Base-by-base conservation (phyloP, 208 protist species). In the Acanthamoeba royreba region DNA sequence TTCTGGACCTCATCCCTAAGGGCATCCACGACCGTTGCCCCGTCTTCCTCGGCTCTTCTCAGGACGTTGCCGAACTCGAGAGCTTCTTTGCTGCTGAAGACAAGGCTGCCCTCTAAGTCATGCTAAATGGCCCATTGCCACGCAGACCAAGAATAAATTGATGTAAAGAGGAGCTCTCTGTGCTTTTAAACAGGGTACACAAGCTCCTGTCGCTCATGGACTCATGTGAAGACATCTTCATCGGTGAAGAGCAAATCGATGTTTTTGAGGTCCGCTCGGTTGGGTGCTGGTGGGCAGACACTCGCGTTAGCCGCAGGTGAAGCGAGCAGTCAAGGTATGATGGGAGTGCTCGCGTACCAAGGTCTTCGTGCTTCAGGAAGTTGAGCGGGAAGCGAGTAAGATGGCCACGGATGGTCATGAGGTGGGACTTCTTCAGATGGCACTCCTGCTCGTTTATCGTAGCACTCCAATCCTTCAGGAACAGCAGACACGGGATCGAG, bases 11-110 rank as follows among this genome's bases (percentile, higher is more conserved):
- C 88, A 55, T 95, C 38, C 97, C 98, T 49, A 91, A 55, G 31
- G 52, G 53, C 28, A 97, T 99, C 58, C 98, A 99, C 95, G 98
- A 99, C 93, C 97, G 98, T 93, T 96, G 95, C 11, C 97, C 98
- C 19, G 96, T 99, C 4, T 99, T 97, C 94, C 95, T 99, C 35
- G 98, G 98, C 55, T 97, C 95, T 94, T 92, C 95, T 28, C 96
- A 98, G 33, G 98, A 99, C 89, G 96, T 99, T 2, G 97, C 98
- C 47, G 92, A 97, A 1, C 97, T 98, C 93, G 88, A 95, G 72
- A 43, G 52, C n/a, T 69, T 95, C 35, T 94, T 92, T 35, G 52
- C 87, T 28, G 58, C 25, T 28, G 87, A 92, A n/a, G 45, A 79
- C 87, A 55, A 92, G 87, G 66, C 38, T 33, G 74, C 74, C 4